These are phyloP conservation scores for Pythium brachiatum DNA, from an alignment of 352 stramenopile genomes.

Conservation along the genomic window DNA sequence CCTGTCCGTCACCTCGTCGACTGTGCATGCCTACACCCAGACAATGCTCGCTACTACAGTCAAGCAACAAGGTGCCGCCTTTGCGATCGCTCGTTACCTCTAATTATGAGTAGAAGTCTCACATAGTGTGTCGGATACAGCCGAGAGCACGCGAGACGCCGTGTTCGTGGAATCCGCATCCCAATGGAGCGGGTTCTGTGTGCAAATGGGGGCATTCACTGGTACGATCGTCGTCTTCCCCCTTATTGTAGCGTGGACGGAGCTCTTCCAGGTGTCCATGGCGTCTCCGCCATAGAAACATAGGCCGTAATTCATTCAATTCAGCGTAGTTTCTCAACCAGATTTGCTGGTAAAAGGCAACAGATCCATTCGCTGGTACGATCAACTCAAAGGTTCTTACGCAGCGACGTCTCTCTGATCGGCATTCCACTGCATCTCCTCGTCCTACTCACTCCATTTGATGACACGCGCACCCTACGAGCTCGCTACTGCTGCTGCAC, in stretches of 20 bases:
- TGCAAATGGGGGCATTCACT: slow-evolving; percentile 59
- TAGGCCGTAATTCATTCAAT: too few relatives aligned
- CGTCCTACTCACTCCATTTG: too few relatives aligned
- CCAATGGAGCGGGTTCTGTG: slow-evolving; percentile 65
- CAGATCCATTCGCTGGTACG: too few relatives aligned
- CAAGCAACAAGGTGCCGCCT: slow-evolving; percentile 42
- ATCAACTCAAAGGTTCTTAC: too few relatives aligned
- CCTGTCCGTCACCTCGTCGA: slow-evolving; percentile 47
- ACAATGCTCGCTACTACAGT: slow-evolving; percentile 71
- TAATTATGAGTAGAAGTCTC: background rate
- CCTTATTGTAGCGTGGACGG: slow-evolving; percentile 23
- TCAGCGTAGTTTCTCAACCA: too few relatives aligned
- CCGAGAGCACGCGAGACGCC: slow-evolving; percentile 12
- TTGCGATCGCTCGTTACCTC: slow-evolving; percentile 20
- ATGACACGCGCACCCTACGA: too few relatives aligned
- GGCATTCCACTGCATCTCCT: too few relatives aligned
- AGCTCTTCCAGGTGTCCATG: slow-evolving; percentile 24
- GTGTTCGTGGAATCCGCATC: slow-evolving; percentile 45
- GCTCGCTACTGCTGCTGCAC: too few relatives aligned
- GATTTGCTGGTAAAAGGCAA: too few relatives aligned
- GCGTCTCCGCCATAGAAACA: background rate
- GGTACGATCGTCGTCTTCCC: slow-evolving; percentile 68
- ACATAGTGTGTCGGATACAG: background rate
- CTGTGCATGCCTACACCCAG: slow-evolving; percentile 68
- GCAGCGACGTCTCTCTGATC: too few relatives aligned